These are phyloP conservation scores for Cnidoscolus chayamansa DNA, from an alignment of 441 rosid species.

Conservation along the genomic window DNA sequence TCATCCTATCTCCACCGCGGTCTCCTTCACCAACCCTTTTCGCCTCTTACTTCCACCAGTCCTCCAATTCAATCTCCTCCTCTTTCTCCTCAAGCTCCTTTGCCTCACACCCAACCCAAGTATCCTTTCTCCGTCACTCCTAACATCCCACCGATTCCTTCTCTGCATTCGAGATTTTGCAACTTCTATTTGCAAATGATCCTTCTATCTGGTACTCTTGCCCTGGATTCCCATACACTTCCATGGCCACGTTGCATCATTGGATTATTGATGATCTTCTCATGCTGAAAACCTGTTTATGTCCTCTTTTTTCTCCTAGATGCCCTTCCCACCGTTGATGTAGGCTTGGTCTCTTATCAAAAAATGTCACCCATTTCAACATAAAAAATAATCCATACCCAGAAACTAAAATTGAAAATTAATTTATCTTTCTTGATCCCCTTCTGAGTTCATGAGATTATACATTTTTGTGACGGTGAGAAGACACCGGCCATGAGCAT, in stretches of 20 bases:
- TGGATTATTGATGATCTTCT: slow-evolving; percentile 82
- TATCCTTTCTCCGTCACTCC: too few relatives aligned
- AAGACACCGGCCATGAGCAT: slow-evolving; percentile 76
- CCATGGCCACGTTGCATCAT: slow-evolving; percentile 61
- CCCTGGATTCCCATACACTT: slow-evolving; percentile 51
- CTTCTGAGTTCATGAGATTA: too few relatives aligned
- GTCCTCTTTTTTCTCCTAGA: slow-evolving; percentile 63
- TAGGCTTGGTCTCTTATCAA: slow-evolving; percentile 71
- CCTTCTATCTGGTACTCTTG: slow-evolving; percentile 83
- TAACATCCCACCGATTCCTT: slow-evolving; percentile 42
- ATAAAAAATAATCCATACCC: neutral
- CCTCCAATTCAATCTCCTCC: too few relatives aligned
- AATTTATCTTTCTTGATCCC: too few relatives aligned
- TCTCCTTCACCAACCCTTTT: too few relatives aligned
- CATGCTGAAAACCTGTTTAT: slow-evolving; percentile 73
- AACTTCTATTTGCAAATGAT: slow-evolving; percentile 49
- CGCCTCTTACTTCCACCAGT: too few relatives aligned
- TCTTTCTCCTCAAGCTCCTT: too few relatives aligned
- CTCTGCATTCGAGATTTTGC: slow-evolving; percentile 47
- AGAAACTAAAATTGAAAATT: slow-evolving; percentile 1
- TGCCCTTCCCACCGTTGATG: slow-evolving; percentile 95
- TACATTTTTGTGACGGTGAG: slow-evolving; percentile 85
- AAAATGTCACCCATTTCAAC: slow-evolving; percentile 13
- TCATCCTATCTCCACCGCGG: too few relatives aligned
- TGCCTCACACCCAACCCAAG: too few relatives aligned